These are phyloP conservation scores for Rhizopus arrhizus DNA, from an alignment of 371 early-diverging fungal genomes.

Conservation along the genomic window DNA sequence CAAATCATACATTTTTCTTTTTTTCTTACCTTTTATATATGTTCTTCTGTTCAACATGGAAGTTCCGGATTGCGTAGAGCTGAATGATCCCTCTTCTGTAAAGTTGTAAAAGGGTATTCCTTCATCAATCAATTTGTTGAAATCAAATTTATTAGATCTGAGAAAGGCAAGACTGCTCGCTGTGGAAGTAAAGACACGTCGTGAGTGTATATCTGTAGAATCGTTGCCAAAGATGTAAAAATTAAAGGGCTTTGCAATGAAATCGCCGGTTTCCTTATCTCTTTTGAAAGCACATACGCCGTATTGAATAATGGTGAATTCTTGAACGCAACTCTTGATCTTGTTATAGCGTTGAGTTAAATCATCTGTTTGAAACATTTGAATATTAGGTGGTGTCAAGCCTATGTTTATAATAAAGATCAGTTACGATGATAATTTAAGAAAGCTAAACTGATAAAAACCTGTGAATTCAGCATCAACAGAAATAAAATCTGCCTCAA, in stretches of 20 bases:
- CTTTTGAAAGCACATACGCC: constrained; percentile 78
- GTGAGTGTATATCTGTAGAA: constrained; percentile 29
- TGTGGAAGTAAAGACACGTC: constrained; percentile 64
- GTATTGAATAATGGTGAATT: constrained; percentile 72
- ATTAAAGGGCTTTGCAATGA: constrained; percentile 80
- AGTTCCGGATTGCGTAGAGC: constrained; percentile 17
- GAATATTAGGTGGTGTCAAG: constrained; percentile 22
- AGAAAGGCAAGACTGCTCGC: constrained; percentile 61
- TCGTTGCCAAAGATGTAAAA: constrained; percentile 80
- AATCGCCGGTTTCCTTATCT: constrained; percentile 40
- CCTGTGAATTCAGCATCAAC: constrained; percentile 89
- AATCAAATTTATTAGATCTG: constrained; percentile 71
- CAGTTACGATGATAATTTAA: not conserved
- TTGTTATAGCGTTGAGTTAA: constrained; percentile 64
- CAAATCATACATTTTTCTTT: not conserved
- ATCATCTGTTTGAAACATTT: constrained; percentile 41
- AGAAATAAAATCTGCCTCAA: constrained; percentile 73
- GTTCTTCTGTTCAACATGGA: constrained; percentile 16
- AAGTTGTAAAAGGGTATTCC: constrained; percentile 52
- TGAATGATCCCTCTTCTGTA: constrained; percentile 35
- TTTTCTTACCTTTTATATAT: constrained; percentile 14
- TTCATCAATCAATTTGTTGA: constrained; percentile 64
- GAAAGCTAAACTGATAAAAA: constrained; percentile 12
- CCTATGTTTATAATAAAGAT: constrained; percentile 24
- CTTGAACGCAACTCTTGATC: constrained; percentile 50